Percentiles rank a stretch among this genome's conserved stretches.
phyloP scores from a whole-genome alignment of 148 eudicot species.

The Chenopodium formosanum region DNA sequence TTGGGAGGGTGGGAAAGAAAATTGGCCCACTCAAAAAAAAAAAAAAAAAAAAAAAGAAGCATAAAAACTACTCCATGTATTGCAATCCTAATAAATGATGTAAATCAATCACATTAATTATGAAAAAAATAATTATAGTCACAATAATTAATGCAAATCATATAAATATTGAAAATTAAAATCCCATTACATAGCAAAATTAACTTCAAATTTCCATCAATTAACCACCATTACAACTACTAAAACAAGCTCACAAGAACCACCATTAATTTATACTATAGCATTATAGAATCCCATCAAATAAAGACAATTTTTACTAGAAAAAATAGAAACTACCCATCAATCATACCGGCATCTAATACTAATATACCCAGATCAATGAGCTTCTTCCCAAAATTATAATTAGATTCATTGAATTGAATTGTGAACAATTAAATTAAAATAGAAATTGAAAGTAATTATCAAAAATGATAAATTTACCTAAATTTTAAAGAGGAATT shows the following conservation, averaged over 20 bases:
- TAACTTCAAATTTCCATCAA: neutral
- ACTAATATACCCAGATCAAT: neutral
- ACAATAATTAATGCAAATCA: constrained; percentile 2
- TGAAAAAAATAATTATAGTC: neutral
- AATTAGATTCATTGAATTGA: neutral
- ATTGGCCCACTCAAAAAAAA: too few relatives aligned
- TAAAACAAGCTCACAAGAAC: constrained; percentile 2
- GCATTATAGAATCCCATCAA: neutral
- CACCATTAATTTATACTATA: neutral
- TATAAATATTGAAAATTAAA: neutral
- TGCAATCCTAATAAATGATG: neutral
- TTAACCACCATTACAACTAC: constrained; percentile 12
- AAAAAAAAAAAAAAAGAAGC: neutral
- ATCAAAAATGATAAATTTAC: neutral
- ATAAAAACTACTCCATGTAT: neutral
- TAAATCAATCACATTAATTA: neutral
- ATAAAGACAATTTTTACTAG: neutral
- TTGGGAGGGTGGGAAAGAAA: too few relatives aligned
- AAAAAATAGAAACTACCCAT: constrained; percentile 11
- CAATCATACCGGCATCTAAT: neutral
- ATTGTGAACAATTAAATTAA: neutral
- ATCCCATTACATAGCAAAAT: constrained; percentile 4
- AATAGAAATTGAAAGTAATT: neutral
- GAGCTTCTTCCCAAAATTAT: neutral
- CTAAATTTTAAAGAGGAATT: constrained; percentile 9